Percentiles rank a stretch among this genome's conserved stretches.
Evolutionary conservation across 1,284 basidiomycete species (phyloP).

Genomic region (Microbotryum scabiosae): DNA sequence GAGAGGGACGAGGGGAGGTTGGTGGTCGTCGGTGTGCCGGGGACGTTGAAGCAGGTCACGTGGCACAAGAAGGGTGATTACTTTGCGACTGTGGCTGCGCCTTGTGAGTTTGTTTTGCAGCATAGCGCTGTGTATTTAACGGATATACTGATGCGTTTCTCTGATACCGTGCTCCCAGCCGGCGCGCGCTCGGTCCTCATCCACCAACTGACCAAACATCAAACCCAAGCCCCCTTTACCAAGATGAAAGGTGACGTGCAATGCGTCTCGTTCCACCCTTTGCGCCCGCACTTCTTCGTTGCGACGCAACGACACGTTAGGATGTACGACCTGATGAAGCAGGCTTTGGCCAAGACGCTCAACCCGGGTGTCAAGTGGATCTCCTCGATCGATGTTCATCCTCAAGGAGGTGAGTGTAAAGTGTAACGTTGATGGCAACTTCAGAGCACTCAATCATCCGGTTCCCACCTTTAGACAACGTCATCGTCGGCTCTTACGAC

Average conservation of each 20-base stretch:
- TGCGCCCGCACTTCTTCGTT: slow-evolving; percentile 92
- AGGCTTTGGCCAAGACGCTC: slow-evolving; percentile 85
- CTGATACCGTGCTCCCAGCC: slow-evolving; percentile 46
- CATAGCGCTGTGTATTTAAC: no score
- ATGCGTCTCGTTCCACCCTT: slow-evolving; percentile 86
- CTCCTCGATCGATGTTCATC: slow-evolving; percentile 90
- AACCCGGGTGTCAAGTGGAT: slow-evolving; percentile 94
- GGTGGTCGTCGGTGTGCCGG: slow-evolving; percentile 52
- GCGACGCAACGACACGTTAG: slow-evolving; percentile 97
- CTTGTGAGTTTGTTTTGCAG: slow-evolving; percentile 34
- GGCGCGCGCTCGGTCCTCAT: slow-evolving; percentile 75
- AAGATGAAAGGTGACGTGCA: slow-evolving; percentile 87
- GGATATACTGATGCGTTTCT: neutral
- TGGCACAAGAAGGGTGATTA: slow-evolving; percentile 98
- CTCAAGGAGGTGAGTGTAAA: slow-evolving; percentile 52
- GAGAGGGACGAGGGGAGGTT: slow-evolving; percentile 45
- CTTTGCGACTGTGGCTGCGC: slow-evolving; percentile 66
- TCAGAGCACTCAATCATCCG: no score
- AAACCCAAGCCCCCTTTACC: slow-evolving; percentile 95
- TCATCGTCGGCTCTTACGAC: slow-evolving; percentile 96
- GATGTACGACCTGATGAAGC: slow-evolving; percentile 88
- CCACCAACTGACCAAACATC: slow-evolving; percentile 84
- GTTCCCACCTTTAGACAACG: slow-evolving; percentile 53
- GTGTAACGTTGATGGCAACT: no score
- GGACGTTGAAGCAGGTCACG: slow-evolving; percentile 69